Conservation (phyloP, 768 basidiomycete species). For the Boletus rufocinnamomeus region DNA sequence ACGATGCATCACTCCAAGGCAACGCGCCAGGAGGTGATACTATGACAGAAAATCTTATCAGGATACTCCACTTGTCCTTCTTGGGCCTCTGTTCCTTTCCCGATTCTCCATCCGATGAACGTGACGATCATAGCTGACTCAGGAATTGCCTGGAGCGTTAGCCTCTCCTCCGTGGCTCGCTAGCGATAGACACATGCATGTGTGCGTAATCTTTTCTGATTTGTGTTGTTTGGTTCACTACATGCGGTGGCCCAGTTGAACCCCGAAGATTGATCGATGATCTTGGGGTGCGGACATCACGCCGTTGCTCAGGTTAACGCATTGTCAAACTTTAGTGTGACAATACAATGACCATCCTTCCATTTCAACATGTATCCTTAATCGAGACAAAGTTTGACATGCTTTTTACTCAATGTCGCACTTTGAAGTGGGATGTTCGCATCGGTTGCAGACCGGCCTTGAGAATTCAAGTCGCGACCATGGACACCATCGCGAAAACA, state of each 20-base stretch:
- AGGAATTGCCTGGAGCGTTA: neutral
- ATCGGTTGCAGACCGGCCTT: neutral
- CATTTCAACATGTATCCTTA: neutral
- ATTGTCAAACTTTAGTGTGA: neutral
- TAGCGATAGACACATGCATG: neutral
- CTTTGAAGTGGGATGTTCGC: neutral
- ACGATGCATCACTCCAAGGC: neutral
- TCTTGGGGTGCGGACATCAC: neutral
- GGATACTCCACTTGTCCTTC: neutral
- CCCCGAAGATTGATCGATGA: neutral
- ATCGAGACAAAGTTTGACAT: neutral
- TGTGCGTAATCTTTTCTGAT: neutral
- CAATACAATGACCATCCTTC: neutral
- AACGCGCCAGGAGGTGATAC: neutral
- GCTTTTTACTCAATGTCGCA: neutral
- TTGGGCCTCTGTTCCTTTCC: conserved; percentile 5
- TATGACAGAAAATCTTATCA: conserved; percentile 4
- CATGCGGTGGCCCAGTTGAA: neutral
- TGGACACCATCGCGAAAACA: neutral
- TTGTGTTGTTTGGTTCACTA: too few species aligned
- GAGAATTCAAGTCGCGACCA: neutral
- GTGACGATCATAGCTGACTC: neutral
- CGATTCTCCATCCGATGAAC: conserved; percentile 15
- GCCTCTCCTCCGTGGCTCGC: neutral
- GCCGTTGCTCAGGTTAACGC: neutral